phyloP scores from a whole-genome alignment of 2,329 filamentous ascomycete species.

The Ceratocystis variospora region DNA sequence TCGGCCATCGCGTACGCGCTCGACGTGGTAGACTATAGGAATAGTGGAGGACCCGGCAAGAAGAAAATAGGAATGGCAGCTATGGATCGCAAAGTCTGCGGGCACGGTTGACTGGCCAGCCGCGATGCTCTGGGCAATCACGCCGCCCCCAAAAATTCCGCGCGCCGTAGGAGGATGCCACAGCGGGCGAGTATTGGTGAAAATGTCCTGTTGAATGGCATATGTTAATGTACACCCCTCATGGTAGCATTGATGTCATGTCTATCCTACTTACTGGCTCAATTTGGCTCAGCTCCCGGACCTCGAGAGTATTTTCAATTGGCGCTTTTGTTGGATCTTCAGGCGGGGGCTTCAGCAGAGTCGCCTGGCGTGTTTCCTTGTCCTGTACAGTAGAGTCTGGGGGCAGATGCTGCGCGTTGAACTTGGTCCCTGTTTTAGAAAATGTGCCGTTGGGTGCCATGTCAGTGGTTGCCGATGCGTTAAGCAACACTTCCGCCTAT shows the following conservation, averaged over 20 bases:
- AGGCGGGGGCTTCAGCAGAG: conserved; percentile 53
- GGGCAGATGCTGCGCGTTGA: neutral
- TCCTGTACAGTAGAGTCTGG: neutral
- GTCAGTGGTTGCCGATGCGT: neutral
- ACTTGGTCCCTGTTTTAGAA: neutral
- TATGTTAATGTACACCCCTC: neutral
- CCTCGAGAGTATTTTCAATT: conserved; percentile 80
- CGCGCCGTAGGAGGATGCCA: conserved; percentile 89
- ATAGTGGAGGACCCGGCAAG: conserved; percentile 74
- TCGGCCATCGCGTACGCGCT: conserved; percentile 78
- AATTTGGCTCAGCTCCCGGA: conserved; percentile 64
- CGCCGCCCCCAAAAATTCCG: conserved; percentile 84
- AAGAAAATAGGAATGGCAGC: conserved; percentile 98
- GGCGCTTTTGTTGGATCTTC: conserved; percentile 57
- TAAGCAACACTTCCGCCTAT: too few species aligned
- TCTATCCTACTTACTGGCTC: conserved; percentile 50
- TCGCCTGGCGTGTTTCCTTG: conserved; percentile 26
- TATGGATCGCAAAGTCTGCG: conserved; percentile 68
- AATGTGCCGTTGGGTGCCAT: conserved; percentile 11
- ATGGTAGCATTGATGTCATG: neutral
- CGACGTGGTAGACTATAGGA: conserved; percentile 88
- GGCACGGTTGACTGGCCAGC: conserved; percentile 83
- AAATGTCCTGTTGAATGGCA: conserved; percentile 52
- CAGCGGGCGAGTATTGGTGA: conserved; percentile 80
- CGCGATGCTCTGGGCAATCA: conserved; percentile 81